Evolutionary conservation across 768 basidiomycete genomes (phyloP).

Genomic region (Lactarius trivialis): DNA sequence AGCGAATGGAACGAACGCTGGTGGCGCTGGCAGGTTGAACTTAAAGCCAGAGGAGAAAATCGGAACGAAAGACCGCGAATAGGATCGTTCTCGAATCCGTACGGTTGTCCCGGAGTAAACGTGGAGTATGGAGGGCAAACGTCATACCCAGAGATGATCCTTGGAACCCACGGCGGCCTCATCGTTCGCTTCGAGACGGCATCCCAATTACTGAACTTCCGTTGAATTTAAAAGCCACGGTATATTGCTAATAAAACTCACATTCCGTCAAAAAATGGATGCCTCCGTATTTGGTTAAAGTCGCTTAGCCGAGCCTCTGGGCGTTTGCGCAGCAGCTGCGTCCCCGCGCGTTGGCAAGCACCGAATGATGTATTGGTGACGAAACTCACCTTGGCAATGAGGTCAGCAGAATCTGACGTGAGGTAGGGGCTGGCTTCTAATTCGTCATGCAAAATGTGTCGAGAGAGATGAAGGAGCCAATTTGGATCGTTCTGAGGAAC

Average conservation of each 20-base stretch:
- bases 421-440: conserved; percentile 7
- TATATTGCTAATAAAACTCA: not conserved
- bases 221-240: not conserved
- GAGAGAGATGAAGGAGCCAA: conserved; percentile 15
- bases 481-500: conserved; percentile 5
- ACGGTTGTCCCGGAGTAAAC: conserved; percentile 5
- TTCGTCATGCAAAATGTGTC: conserved; percentile 6
- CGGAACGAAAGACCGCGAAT: conserved; percentile 15
- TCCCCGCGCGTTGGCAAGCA: not conserved
- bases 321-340: conserved; percentile 10
- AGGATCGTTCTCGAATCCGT: not conserved
- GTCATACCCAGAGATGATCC: not conserved
- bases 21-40: conserved; percentile 13
- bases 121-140: not conserved
- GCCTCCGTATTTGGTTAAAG: conserved; percentile 8
- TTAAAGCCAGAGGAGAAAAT: conserved; percentile 10
- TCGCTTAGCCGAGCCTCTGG: conserved; percentile 8
- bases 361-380: not conserved
- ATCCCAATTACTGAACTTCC: conserved; percentile 6
- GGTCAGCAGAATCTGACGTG: conserved; percentile 4
- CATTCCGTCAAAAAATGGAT: conserved; percentile 14
- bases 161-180: conserved; percentile 16
- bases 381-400: conserved; percentile 3
- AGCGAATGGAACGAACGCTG: conserved; percentile 7
- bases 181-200: conserved; percentile 3